These are phyloP conservation scores for Xanthoceras sorbifolium DNA, from an alignment of 345 rosid species.

Conservation along the genomic window DNA sequence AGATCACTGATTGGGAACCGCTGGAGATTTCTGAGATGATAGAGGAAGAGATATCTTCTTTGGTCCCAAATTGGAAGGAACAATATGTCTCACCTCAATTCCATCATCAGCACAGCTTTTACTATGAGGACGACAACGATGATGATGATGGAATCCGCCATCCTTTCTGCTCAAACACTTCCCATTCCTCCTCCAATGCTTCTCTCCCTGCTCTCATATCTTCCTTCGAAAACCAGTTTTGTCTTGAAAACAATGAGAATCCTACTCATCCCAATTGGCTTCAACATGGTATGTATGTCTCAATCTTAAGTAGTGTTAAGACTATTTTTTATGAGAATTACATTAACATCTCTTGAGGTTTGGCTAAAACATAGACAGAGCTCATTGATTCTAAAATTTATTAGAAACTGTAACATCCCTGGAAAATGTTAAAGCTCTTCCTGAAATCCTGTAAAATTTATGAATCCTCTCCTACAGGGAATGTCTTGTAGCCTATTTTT, in stretches of 20 bases:
- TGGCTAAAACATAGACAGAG: no score
- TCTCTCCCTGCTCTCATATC: slow-evolving; percentile 40
- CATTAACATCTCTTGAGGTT: no score
- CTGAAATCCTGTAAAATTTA: not conserved
- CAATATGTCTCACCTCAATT: slow-evolving; percentile 28
- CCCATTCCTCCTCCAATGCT: slow-evolving; percentile 61
- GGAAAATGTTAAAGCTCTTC: not conserved
- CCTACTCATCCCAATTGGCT: slow-evolving; percentile 28
- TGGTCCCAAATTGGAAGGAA: slow-evolving; percentile 67
- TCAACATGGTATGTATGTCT: slow-evolving; percentile 16
- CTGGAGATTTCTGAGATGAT: slow-evolving; percentile 76
- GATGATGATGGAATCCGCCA: slow-evolving; percentile 23
- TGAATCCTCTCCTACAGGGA: no score
- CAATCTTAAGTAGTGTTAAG: no score
- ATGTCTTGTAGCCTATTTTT: no score
- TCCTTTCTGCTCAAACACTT: slow-evolving; percentile 45
- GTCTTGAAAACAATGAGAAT: slow-evolving; percentile 5
- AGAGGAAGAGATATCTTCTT: slow-evolving; percentile 67
- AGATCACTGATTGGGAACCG: slow-evolving; percentile 75
- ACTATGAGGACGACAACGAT: slow-evolving; percentile 36
- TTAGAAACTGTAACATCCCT: no score
- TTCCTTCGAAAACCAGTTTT: slow-evolving; percentile 18
- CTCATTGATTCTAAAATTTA: no score
- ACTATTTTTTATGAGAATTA: no score
- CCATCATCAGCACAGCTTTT: slow-evolving; percentile 44